Evolutionary conservation across 2,329 filamentous ascomycete species (phyloP).

Genomic region (Akanthomyces muscarius): DNA sequence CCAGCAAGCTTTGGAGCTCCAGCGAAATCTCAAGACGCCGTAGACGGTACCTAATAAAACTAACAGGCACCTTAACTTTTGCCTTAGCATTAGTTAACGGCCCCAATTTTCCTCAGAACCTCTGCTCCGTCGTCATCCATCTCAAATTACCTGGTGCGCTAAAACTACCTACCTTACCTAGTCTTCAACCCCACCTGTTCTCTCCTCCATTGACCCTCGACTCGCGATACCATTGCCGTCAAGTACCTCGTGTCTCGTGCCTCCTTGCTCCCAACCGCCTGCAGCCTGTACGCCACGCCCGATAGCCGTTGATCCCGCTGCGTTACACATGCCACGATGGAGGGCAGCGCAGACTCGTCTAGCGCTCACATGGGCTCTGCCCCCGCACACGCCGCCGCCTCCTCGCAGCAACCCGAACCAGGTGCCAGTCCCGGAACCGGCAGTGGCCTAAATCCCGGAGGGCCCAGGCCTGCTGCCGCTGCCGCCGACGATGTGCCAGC

Average conservation of each 20-base stretch:
- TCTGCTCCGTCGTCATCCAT: neutral
- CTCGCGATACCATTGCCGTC: neutral
- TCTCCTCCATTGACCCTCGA: neutral
- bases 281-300: conserved; percentile 8
- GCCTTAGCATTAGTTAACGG: neutral
- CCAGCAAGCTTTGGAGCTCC: neutral
- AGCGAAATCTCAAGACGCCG: too few species aligned
- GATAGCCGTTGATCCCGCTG: neutral
- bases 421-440: conserved; percentile 15
- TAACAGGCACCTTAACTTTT: neutral
- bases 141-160: neutral
- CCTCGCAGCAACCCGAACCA: conserved; percentile 9
- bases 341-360: conserved; percentile 11
- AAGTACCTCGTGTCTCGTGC: neutral
- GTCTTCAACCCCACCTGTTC: conserved; percentile 13
- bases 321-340: conserved; percentile 13
- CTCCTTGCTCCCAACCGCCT: neutral
- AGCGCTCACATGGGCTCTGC: conserved; percentile 15
- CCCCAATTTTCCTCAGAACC: conserved; percentile 8
- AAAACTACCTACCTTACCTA: neutral
- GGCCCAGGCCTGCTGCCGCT: conserved; percentile 18
- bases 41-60: too few species aligned
- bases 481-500: conserved; percentile 16
- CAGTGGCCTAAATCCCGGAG: conserved; percentile 19
- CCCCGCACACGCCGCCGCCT: conserved; percentile 11